Percentiles rank a stretch among this genome's conserved stretches.
These are phyloP conservation scores for Yamagishiella unicocca DNA, from an alignment of 139 green algal genomes.

Conservation along the genomic window DNA sequence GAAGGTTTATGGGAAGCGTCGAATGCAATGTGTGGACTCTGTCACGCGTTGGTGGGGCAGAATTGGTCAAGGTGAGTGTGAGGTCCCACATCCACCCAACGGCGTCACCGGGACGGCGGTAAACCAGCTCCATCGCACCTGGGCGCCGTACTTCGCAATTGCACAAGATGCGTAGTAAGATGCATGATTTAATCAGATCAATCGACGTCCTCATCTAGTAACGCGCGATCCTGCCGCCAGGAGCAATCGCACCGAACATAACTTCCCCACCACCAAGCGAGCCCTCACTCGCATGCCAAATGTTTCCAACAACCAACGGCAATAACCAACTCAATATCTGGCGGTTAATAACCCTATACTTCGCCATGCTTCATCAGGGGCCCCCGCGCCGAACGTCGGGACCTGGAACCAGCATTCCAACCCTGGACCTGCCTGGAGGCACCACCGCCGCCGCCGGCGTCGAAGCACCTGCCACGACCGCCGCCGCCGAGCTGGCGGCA, in stretches of 20 bases:
- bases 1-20: background rate
- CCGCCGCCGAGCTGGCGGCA: background rate
- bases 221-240: background rate
- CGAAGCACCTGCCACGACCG: background rate
- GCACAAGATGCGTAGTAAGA: no score
- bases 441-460: background rate
- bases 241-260: background rate
- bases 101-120: no score
- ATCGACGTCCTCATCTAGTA: background rate
- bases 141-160: no score
- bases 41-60: background rate
- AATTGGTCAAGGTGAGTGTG: background rate
- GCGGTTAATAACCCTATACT: background rate
- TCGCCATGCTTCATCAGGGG: background rate
- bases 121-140: no score
- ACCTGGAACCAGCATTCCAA: background rate
- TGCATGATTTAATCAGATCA: no score
- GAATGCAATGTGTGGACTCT: background rate
- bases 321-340: background rate
- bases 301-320: background rate
- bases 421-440: background rate
- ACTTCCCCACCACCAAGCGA: background rate
- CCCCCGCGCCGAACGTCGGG: background rate
- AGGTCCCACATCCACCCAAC: background rate
- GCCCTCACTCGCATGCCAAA: background rate